These are phyloP conservation scores for Austroboletus novae-zelandiae DNA, from an alignment of 1,284 basidiomycete species.

Conservation along the genomic window DNA sequence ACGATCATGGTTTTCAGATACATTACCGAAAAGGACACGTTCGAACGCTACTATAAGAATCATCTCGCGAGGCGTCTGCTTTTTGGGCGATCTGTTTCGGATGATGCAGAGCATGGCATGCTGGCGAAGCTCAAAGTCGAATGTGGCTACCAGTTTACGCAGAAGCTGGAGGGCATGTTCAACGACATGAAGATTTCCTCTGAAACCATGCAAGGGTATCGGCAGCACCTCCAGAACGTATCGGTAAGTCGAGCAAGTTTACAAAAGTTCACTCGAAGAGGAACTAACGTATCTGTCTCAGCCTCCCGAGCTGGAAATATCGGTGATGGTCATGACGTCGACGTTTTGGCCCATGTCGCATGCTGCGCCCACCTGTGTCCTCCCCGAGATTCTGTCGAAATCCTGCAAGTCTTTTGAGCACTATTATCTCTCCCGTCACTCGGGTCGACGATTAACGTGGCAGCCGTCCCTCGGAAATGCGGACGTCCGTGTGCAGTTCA, in stretches of 20 bases:
- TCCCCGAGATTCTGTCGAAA: constrained; percentile 65
- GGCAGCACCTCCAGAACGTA: constrained; percentile 53
- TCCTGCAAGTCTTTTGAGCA: constrained; percentile 79
- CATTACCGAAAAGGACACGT: constrained; percentile 94
- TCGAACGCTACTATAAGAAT: constrained; percentile 97
- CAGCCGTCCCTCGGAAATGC: constrained; percentile 91
- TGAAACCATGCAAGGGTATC: constrained; percentile 82
- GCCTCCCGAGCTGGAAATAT: constrained; percentile 75
- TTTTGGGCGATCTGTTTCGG: constrained; percentile 84
- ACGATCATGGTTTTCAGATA: constrained; percentile 96
- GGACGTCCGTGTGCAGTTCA: constrained; percentile 87
- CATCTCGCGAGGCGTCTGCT: constrained; percentile 94
- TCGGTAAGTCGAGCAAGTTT: constrained; percentile 40
- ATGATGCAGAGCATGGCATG: constrained; percentile 98
- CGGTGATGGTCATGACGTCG: constrained; percentile 88
- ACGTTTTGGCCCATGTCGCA: constrained; percentile 89
- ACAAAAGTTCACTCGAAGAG: not conserved
- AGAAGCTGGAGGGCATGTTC: constrained; percentile 99
- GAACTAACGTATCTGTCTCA: constrained; percentile 31
- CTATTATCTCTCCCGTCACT: constrained; percentile 89
- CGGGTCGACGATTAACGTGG: constrained; percentile 91
- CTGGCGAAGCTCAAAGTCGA: constrained; percentile 97
- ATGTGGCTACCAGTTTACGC: constrained; percentile 95
- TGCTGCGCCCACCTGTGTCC: constrained; percentile 57
- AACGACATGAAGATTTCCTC: constrained; percentile 92